Base-by-base conservation (phyloP, 768 basidiomycete species). In the Pisolithus tinctorius region DNA sequence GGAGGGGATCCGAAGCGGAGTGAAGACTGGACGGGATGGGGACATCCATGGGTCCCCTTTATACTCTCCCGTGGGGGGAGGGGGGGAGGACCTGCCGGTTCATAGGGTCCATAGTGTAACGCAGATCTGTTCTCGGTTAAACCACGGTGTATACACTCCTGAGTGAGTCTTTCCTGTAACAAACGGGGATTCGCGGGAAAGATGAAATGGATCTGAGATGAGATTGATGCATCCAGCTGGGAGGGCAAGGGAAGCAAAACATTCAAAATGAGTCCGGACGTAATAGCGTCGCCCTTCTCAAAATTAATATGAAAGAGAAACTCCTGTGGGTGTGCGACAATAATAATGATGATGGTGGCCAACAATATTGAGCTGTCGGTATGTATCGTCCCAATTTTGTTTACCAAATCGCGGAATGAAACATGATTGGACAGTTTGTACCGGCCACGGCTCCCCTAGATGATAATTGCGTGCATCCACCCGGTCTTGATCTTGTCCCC, bases 121-220 rank as follows among this genome's bases (percentile, higher is more conserved):
- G 37, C 42, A 41, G 40, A 43, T 51, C 25, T 23, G 9, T 13
- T 10, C 25, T 55, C 60, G 65, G 63, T 54, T 57, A 62, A 62
- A 69, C 68, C 64, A 69, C 53, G 65, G 55, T 48, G 56, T 53
- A 57, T 55, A 62, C 61, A 65, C 69, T 55, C 65, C 63, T 67
- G 55, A 58, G 57, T 60, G 56, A 56, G 54, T 25, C 60, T 58
- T 13, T 20, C 20, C 42, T 38, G 17, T 41, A 20, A 45, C 43
- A 58, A 66, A 53, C 36, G 60, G 39, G 59, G 66, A 69, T 67
- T 67, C 66, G 60, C 67, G 66, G 62, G 65, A 69, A 62, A 54
- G 50, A 51, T 45, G 47, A 45, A 45, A 46, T 49, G 51, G 52
- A 68, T 67, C 65, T 65, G 8, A 68, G 66, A 67, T 67, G 61